Evolutionary conservation across 257 asterid genomes (phyloP).

Genomic region (Coffea canephora): DNA sequence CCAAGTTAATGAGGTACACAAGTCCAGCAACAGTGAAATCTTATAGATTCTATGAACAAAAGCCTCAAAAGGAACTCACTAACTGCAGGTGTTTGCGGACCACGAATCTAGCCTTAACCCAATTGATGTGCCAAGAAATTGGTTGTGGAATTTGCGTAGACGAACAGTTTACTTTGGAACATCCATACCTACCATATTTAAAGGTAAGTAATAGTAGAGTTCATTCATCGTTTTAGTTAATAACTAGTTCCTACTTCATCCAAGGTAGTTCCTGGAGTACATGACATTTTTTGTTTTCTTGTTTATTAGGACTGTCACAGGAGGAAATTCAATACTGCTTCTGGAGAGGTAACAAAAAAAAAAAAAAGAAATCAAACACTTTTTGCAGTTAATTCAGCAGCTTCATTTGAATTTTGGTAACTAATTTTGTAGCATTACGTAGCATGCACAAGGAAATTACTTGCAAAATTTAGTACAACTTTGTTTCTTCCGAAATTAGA

Average conservation of each 20-base stretch:
- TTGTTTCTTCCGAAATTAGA: neutral
- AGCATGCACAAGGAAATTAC: neutral
- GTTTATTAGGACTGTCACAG: slow-evolving; percentile 64
- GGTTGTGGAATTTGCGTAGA: slow-evolving; percentile 90
- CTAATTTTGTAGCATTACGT: neutral
- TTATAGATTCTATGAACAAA: slow-evolving; percentile 13
- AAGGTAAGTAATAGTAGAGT: slow-evolving; percentile 50
- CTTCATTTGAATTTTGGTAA: neutral
- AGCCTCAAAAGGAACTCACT: slow-evolving; percentile 14
- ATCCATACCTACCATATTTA: slow-evolving; percentile 83
- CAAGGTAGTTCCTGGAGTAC: neutral
- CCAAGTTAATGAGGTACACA: slow-evolving; percentile 91
- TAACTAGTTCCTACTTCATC: neutral
- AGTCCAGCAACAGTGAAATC: slow-evolving; percentile 17
- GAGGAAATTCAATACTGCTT: slow-evolving; percentile 88
- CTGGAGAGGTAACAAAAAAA: slow-evolving; percentile 70
- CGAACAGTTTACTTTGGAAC: slow-evolving; percentile 95
- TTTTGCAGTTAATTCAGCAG: slow-evolving; percentile 1
- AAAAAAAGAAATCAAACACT: slow-evolving; percentile 16
- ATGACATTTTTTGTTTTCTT: slow-evolving; percentile 22
- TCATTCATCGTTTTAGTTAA: neutral
- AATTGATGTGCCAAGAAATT: slow-evolving; percentile 74
- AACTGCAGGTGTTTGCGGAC: slow-evolving; percentile 87
- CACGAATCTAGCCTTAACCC: slow-evolving; percentile 85
- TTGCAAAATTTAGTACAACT: neutral